Percentiles rank a stretch among this genome's conserved stretches.
Evolutionary conservation across 306 rosid genomes (phyloP).

Genomic region (Gleditsia sinensis): DNA sequence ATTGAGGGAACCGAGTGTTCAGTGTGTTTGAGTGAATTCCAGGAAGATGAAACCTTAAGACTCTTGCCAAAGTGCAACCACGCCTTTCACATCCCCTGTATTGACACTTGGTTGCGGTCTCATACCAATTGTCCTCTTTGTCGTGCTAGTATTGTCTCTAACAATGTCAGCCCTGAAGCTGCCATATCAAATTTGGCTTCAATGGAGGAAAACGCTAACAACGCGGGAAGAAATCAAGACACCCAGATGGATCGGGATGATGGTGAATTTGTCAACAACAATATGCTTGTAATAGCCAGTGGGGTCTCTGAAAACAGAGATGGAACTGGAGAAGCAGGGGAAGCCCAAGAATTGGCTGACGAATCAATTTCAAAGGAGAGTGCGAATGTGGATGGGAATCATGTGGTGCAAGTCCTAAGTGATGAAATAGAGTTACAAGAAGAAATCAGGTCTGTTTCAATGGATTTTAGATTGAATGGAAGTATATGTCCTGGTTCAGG

Average conservation of each 20-base stretch:
- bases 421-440: neutral
- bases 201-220: constrained; percentile 32
- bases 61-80: constrained; percentile 77
- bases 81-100: constrained; percentile 65
- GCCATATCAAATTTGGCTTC: constrained; percentile 16
- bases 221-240: constrained; percentile 34
- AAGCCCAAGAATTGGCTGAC: neutral
- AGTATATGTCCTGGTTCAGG: too few species aligned
- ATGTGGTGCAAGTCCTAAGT: neutral
- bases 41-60: constrained; percentile 55
- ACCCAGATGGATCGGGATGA: constrained; percentile 42
- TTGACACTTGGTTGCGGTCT: constrained; percentile 75
- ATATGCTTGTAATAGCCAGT: neutral
- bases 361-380: neutral
- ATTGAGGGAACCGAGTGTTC: constrained; percentile 74
- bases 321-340: constrained; percentile 43
- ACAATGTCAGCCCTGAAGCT: constrained; percentile 22
- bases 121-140: constrained; percentile 80
- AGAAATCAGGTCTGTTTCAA: neutral
- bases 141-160: constrained; percentile 51
- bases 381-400: neutral
- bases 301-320: constrained; percentile 30
- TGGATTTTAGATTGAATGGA: too few species aligned
- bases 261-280: constrained; percentile 21
- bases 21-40: constrained; percentile 70